A percentile compares a stretch with the other conserved stretches of the same genome.
phyloP scores from a whole-genome alignment of 164 flowering plant genomes.

The Sextonia rubra region DNA sequence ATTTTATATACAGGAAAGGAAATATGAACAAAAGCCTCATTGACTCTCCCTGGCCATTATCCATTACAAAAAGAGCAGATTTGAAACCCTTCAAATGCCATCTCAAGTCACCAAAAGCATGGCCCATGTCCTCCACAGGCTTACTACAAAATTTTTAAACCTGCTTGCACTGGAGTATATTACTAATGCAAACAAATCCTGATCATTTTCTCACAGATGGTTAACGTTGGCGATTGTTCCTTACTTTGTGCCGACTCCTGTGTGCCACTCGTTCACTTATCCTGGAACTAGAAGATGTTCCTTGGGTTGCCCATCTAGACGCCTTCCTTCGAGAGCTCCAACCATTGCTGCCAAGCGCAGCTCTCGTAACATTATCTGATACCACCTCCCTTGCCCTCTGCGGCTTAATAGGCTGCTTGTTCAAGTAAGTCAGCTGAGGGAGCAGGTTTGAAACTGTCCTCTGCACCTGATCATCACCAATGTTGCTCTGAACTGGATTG shows the following conservation, averaged over 20 bases:
- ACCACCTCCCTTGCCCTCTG: conserved; percentile 65
- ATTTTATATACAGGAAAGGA: no score
- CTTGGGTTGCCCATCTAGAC: conserved; percentile 32
- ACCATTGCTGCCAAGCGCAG: conserved; percentile 54
- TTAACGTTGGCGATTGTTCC: conserved; percentile 5
- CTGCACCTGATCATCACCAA: conserved; percentile 75
- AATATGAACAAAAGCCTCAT: no score
- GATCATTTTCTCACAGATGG: conserved; percentile 7
- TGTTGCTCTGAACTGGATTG: conserved; percentile 72
- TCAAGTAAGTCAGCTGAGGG: conserved; percentile 74
- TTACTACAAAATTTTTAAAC: no score
- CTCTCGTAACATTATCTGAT: conserved; percentile 60
- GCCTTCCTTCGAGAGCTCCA: conserved; percentile 40
- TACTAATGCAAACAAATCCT: not conserved
- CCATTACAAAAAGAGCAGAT: no score
- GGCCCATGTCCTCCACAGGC: no score
- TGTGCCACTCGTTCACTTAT: conserved; percentile 26
- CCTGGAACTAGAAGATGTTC: conserved; percentile 30
- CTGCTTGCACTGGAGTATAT: no score
- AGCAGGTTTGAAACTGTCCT: conserved; percentile 69
- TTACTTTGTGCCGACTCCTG: conserved; percentile 26
- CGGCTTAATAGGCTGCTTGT: conserved; percentile 80
- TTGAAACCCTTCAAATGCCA: no score
- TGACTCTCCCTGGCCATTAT: no score
- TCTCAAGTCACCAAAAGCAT: no score